Evolutionary conservation across 108 stramenopile genomes (phyloP).

Genomic region (Skeletonema grethae): DNA sequence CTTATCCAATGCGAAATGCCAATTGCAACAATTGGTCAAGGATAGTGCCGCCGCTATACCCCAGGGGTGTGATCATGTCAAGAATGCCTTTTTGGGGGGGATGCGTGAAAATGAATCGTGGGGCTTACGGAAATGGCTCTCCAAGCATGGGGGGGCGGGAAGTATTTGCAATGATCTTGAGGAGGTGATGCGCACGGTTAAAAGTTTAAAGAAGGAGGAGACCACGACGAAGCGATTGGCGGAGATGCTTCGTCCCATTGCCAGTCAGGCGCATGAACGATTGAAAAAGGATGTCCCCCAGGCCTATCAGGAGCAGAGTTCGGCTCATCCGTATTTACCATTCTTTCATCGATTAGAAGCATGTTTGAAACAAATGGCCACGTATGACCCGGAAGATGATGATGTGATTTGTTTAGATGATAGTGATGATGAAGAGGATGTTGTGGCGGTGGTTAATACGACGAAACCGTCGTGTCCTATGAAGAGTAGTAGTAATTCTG

Average conservation of each 20-base stretch:
- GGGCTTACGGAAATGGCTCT: conserved; percentile 88
- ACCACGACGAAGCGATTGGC: conserved; percentile 64
- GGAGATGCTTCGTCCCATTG: conserved; percentile 67
- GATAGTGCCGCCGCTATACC: conserved; percentile 54
- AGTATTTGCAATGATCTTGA: conserved; percentile 84
- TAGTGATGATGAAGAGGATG: conserved; percentile 50
- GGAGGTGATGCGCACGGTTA: conserved; percentile 61
- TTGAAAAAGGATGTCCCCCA: conserved; percentile 80
- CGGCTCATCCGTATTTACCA: conserved; percentile 88
- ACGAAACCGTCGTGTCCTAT: background rate
- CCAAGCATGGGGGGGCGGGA: conserved; percentile 79
- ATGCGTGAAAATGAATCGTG: conserved; percentile 91
- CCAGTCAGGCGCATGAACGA: conserved; percentile 57
- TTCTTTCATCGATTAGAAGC: conserved; percentile 87
- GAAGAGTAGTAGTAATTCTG: background rate
- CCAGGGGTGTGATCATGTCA: conserved; percentile 77
- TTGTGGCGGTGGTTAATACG: conserved; percentile 14
- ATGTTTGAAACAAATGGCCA: conserved; percentile 75
- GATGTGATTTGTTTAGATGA: conserved; percentile 86
- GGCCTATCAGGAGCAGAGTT: conserved; percentile 83
- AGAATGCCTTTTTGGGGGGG: conserved; percentile 86
- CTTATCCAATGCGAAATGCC: conserved; percentile 48
- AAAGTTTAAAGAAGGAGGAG: conserved; percentile 56
- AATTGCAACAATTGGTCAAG: conserved; percentile 56
- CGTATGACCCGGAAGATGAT: conserved; percentile 88